Conservation (phyloP, 2,329 filamentous ascomycete species). For the Trichoderma sp. region DNA sequence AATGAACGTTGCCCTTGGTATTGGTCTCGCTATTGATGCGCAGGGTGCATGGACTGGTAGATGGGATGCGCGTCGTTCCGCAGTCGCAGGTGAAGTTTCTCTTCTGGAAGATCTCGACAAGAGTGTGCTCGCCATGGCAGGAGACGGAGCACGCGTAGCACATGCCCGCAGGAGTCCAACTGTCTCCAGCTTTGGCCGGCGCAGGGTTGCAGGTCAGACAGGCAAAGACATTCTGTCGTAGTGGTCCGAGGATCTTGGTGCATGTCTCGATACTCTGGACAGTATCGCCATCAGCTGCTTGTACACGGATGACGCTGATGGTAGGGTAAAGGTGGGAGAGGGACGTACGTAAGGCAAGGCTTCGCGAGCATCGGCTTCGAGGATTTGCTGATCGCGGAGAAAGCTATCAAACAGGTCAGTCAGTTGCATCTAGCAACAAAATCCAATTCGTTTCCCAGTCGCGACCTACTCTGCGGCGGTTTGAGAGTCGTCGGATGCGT, state of each 20-base stretch:
- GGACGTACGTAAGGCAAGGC: constrained; percentile 77
- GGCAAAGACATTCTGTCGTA: constrained; percentile 87
- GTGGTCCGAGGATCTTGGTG: constrained; percentile 81
- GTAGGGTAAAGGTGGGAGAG: neutral
- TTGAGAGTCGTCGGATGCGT: constrained; percentile 61
- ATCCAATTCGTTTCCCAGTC: neutral
- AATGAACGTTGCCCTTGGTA: constrained; percentile 72
- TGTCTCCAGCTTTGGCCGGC: constrained; percentile 57
- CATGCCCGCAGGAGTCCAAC: constrained; percentile 65
- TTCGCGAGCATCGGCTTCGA: constrained; percentile 94
- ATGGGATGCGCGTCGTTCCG: constrained; percentile 76
- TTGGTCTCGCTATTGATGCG: constrained; percentile 72
- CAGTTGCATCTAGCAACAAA: neutral
- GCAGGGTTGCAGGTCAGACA: constrained; percentile 92
- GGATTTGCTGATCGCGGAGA: constrained; percentile 81
- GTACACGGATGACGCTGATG: constrained; percentile 21
- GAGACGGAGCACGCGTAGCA: constrained; percentile 97
- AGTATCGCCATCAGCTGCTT: constrained; percentile 24
- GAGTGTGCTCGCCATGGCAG: constrained; percentile 90
- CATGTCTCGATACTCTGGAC: constrained; percentile 85
- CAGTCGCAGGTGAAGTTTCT: constrained; percentile 96
- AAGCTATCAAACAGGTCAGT: constrained; percentile 55
- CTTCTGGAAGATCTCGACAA: constrained; percentile 95
- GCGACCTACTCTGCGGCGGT: constrained; percentile 66
- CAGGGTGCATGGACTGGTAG: constrained; percentile 70